Conservation (phyloP, 2,329 filamentous ascomycete species). For the Sarocladium oryzae region DNA sequence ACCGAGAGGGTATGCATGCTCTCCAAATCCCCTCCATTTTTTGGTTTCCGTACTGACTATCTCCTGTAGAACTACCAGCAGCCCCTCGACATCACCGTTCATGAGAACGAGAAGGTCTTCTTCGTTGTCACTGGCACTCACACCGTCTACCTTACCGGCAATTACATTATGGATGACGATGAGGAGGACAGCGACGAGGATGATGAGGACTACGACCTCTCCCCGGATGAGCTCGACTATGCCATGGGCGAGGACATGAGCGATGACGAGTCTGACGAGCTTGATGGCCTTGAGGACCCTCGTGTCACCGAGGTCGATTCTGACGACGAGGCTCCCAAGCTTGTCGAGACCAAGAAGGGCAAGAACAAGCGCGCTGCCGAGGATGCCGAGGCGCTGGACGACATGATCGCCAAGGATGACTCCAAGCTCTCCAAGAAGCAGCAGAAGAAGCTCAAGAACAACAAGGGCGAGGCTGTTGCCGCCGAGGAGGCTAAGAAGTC, state of each 20-base stretch:
- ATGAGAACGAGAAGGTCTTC: constrained; percentile 82
- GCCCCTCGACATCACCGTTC: constrained; percentile 85
- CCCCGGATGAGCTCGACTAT: constrained; percentile 71
- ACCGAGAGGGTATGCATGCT: constrained; percentile 67
- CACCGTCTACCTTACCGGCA: constrained; percentile 87
- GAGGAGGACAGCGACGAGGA: constrained; percentile 59
- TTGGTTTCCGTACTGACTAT: background rate
- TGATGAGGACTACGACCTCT: constrained; percentile 73
- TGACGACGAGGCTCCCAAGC: constrained; percentile 64
- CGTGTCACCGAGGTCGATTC: constrained; percentile 78
- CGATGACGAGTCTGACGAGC: constrained; percentile 67
- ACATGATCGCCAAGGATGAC: constrained; percentile 78
- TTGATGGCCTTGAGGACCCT: constrained; percentile 71
- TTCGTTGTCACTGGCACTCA: constrained; percentile 89
- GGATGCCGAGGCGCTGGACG: constrained; percentile 67
- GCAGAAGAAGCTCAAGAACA: constrained; percentile 97
- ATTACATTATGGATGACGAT: constrained; percentile 77
- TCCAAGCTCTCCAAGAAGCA: constrained; percentile 90
- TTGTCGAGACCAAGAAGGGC: constrained; percentile 57
- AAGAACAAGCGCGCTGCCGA: constrained; percentile 94
- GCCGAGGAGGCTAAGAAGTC: constrained; percentile 55
- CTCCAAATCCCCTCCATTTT: background rate
- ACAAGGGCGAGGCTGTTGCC: constrained; percentile 79
- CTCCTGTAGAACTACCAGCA: constrained; percentile 79
- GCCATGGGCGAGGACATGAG: constrained; percentile 67